These are phyloP conservation scores for Anthracocystis walkeri DNA, from an alignment of 1,284 basidiomycete genomes.

Conservation along the genomic window DNA sequence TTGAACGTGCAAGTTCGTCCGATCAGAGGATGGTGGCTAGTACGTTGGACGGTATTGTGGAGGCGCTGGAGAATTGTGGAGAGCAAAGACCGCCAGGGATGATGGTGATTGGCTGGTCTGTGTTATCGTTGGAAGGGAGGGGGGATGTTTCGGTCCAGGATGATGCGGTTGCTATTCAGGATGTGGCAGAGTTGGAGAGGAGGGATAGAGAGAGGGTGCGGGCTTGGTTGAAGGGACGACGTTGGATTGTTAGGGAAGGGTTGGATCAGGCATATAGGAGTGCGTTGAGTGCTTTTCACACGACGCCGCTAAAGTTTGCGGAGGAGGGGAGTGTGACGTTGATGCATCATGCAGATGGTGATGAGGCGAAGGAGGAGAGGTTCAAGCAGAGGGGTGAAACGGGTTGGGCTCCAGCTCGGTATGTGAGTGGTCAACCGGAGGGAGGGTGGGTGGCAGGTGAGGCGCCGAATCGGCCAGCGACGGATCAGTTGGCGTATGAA, in stretches of 20 bases:
- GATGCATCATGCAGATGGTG: slow-evolving; percentile 12
- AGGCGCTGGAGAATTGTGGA: slow-evolving; percentile 79
- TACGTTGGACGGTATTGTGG: slow-evolving; percentile 80
- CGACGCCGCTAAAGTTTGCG: slow-evolving; percentile 19
- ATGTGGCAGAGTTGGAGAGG: slow-evolving; percentile 18
- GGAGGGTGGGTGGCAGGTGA: slow-evolving; percentile 50
- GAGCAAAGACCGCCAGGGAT: slow-evolving; percentile 95
- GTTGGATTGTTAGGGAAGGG: slow-evolving; percentile 56
- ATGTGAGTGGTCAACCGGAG: slow-evolving; percentile 31
- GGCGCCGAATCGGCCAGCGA: slow-evolving; percentile 38
- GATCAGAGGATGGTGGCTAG: slow-evolving; percentile 88
- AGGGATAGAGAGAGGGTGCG: slow-evolving; percentile 46
- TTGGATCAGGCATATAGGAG: slow-evolving; percentile 50
- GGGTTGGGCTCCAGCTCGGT: slow-evolving; percentile 63
- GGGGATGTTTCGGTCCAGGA: slow-evolving; percentile 73
- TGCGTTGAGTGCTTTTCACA: slow-evolving; percentile 25
- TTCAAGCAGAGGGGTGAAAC: slow-evolving; percentile 28
- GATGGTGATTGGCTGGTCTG: slow-evolving; percentile 92
- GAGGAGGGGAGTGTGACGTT: slow-evolving; percentile 6
- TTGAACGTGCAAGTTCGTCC: slow-evolving; percentile 90
- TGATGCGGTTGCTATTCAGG: slow-evolving; percentile 51
- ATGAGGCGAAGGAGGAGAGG: slow-evolving; percentile 4
- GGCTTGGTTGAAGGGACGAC: slow-evolving; percentile 45
- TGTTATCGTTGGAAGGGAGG: slow-evolving; percentile 72
- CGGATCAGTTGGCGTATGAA: slow-evolving; percentile 30